Conservation (phyloP, 1,284 basidiomycete species). For the Ustilago hordei region DNA sequence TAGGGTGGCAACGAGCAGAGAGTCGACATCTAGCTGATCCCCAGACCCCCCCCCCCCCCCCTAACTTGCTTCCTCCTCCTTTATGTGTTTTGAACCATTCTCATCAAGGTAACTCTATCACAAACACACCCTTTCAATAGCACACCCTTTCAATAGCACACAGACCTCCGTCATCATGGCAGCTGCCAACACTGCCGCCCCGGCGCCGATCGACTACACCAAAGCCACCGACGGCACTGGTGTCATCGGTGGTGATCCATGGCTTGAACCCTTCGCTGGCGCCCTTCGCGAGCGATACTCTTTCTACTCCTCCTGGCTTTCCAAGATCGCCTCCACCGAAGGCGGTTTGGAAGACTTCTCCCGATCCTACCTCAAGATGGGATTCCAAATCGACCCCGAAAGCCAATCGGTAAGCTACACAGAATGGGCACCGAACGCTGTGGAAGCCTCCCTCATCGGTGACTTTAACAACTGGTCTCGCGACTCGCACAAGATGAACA, state of each 20-base stretch:
- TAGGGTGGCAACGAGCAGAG: constrained; percentile 14
- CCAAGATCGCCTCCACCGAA: constrained; percentile 55
- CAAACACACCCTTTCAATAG: background rate
- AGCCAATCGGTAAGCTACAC: constrained; percentile 83
- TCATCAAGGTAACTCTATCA: background rate
- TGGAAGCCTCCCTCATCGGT: constrained; percentile 85
- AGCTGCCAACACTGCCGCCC: constrained; percentile 23
- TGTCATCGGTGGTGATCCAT: constrained; percentile 62
- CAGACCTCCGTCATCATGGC: constrained; percentile 11
- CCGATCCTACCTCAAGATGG: constrained; percentile 86
- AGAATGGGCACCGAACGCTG: constrained; percentile 95
- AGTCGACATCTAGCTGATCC: background rate
- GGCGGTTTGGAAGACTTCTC: constrained; percentile 87
- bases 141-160: background rate
- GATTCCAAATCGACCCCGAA: constrained; percentile 78
- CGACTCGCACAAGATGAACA: constrained; percentile 81
- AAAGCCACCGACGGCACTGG: constrained; percentile 63
- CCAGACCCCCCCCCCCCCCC: too few relatives aligned
- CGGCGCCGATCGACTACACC: constrained; percentile 54
- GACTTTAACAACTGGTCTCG: constrained; percentile 97
- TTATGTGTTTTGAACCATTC: background rate
- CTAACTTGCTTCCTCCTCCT: background rate
- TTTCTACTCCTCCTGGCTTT: constrained; percentile 52
- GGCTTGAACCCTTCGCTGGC: constrained; percentile 64
- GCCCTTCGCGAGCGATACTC: constrained; percentile 57